Evolutionary conservation across 192 early-diverging fungal genomes (phyloP), one percentile per base, ranked within the genome.

Genomic region (Backusella parvicylindrica): DNA sequence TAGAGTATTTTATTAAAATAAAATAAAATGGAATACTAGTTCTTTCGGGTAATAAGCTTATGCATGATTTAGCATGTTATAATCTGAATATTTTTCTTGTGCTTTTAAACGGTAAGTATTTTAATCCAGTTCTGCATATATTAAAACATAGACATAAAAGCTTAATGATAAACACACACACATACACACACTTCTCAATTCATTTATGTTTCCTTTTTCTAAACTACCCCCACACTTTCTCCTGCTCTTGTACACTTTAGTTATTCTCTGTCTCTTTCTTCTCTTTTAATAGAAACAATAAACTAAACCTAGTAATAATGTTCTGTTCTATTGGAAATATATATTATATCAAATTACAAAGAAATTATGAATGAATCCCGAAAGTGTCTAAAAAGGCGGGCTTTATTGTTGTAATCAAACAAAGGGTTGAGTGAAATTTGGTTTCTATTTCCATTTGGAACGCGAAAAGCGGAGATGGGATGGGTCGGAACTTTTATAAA

Each of bases 41-140:
- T 60, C 2, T 2, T 11, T 60, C 53, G 53, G 53, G 53, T 12
- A 60, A 60, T 60, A 60, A 60, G 26, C 26, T 6, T 60, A 2
- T 60, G 53, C 53, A 60, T 60, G n/a, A 60, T 60, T 60, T 60
- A 28, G 43, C 43, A 47, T 60, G 53, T 26, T 60, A 60, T 56
- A 8, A 28, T 56, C 53, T 4, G 12, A 56, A 56, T 56, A 0
- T 23, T 56, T 56, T 56, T 56, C 50, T 56, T 56, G 23, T 56
- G 53, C 53, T n/a, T 56, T 26, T 82, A 31, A 82, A 76, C 31
- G 88, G 83, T 37, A 93, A 82, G 71, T 95, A 98, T 81, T 97
- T 98, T 37, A 95, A 85, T n/a, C 96, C 95, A 2, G 95, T 94
- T 6, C 94, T 92, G 70, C 15, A 35, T 38, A 64, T 63, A 60